Evolutionary conservation across 257 asterid genomes (phyloP).

Genomic region (Linaria vulgaris): DNA sequence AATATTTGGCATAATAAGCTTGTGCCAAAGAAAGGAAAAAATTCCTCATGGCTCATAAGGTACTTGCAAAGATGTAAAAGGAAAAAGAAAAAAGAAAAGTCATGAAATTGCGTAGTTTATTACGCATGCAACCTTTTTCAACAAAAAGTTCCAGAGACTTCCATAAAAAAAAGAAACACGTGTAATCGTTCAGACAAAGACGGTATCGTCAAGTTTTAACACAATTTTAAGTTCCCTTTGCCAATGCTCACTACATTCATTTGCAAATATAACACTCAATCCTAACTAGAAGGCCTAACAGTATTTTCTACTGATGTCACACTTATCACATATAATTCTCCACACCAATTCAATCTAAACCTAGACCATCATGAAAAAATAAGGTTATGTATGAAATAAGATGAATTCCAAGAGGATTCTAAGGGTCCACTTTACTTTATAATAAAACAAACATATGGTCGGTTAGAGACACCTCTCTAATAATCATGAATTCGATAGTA

Average conservation of each 20-base stretch:
- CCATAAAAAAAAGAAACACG: constrained; percentile 1
- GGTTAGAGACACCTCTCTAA: too few relatives aligned
- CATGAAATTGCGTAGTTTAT: constrained; percentile 5
- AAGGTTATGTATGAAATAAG: neutral
- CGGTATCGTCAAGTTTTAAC: constrained; percentile 6
- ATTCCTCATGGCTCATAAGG: too few relatives aligned
- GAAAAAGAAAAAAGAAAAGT: constrained; percentile 7
- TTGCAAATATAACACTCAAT: constrained; percentile 7
- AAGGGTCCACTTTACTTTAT: too few relatives aligned
- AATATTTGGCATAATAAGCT: too few relatives aligned
- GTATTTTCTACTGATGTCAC: constrained; percentile 1
- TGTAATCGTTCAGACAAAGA: neutral
- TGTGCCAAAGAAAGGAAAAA: too few relatives aligned
- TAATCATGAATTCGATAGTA: too few relatives aligned
- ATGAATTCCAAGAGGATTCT: neutral
- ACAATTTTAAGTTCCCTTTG: constrained; percentile 10
- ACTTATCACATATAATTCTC: neutral
- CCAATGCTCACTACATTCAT: constrained; percentile 2
- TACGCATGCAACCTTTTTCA: constrained; percentile 13
- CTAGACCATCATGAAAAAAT: neutral
- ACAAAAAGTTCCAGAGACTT: constrained; percentile 15
- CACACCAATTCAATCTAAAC: constrained; percentile 4
- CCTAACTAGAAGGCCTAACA: neutral
- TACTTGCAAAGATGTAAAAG: constrained; percentile 13
- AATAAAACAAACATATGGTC: too few relatives aligned